Percentiles rank a stretch among this genome's conserved stretches.
Conservation (phyloP, 2,329 filamentous ascomycete genomes). For the Teratosphaeriaceae sp. region DNA sequence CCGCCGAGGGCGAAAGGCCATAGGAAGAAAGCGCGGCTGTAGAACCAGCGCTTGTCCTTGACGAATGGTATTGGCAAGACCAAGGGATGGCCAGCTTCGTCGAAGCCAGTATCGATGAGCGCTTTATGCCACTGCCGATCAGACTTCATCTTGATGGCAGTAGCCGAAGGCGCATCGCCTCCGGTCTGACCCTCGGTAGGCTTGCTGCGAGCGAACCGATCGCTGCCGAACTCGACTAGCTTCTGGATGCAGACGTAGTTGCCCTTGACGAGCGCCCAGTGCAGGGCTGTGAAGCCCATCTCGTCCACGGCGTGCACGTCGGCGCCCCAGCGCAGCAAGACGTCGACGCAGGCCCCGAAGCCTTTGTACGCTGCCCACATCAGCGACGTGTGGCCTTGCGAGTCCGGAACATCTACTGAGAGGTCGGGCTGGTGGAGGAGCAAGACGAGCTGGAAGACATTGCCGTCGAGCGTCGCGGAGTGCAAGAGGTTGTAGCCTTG, state of each 20-base stretch:
- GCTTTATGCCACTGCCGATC: conserved; percentile 74
- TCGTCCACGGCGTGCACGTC: conserved; percentile 87
- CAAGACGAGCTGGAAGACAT: conserved; percentile 80
- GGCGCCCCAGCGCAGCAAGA: conserved; percentile 91
- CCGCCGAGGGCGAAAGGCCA: conserved; percentile 78
- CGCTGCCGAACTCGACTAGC: conserved; percentile 89
- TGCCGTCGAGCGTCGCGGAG: conserved; percentile 94
- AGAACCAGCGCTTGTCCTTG: conserved; percentile 69
- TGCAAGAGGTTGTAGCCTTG: conserved; percentile 98
- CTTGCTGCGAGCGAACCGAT: conserved; percentile 82
- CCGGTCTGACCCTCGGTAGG: conserved; percentile 38
- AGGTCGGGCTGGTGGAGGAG: conserved; percentile 86
- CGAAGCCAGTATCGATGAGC: conserved; percentile 76
- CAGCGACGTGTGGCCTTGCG: conserved; percentile 83
- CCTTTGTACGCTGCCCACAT: conserved; percentile 99
- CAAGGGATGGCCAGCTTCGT: conserved; percentile 66
- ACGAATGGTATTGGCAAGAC: conserved; percentile 69
- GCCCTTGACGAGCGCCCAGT: conserved; percentile 95
- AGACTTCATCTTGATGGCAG: conserved; percentile 87
- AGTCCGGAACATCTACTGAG: conserved; percentile 83
- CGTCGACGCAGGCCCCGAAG: conserved; percentile 81
- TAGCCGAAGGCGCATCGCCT: conserved; percentile 82
- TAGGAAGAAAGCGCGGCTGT: conserved; percentile 81
- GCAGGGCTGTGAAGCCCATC: conserved; percentile 86
- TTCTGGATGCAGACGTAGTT: conserved; percentile 86